Percentiles rank a stretch among this genome's conserved stretches.
Conservation (phyloP, 345 rosid genomes). For the Geranium brycei region DNA sequence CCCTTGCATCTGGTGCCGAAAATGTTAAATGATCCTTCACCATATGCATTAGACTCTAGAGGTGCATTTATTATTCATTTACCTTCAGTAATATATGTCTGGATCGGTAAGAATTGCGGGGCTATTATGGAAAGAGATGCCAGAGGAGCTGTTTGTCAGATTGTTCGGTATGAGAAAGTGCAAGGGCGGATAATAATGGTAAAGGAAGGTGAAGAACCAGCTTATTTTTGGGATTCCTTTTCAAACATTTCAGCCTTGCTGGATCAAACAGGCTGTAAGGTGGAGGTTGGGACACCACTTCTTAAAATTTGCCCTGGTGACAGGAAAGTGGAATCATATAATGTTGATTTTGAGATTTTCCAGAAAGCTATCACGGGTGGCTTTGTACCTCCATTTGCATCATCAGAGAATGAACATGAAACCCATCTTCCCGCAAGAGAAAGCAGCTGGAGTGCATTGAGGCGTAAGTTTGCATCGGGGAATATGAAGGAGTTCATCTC, state of each 20-base stretch:
- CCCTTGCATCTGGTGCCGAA: constrained; percentile 97
- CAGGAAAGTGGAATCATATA: constrained; percentile 60
- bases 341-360: constrained; percentile 84
- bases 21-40: constrained; percentile 77
- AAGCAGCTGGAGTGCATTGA: constrained; percentile 78
- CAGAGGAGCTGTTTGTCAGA: constrained; percentile 87
- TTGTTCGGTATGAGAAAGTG: constrained; percentile 84
- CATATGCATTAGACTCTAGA: constrained; percentile 75
- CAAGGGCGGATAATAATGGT: constrained; percentile 51
- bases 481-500: constrained; percentile 59
- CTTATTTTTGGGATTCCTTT: constrained; percentile 77
- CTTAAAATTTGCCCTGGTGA: constrained; percentile 39
- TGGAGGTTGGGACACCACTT: constrained; percentile 17
- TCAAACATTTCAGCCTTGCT: constrained; percentile 55
- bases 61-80: constrained; percentile 89
- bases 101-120: constrained; percentile 81
- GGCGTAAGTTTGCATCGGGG: constrained; percentile 68
- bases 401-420: constrained; percentile 73
- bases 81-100: constrained; percentile 69
- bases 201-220: constrained; percentile 87
- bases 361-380: constrained; percentile 80
- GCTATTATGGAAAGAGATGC: constrained; percentile 93
- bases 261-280: constrained; percentile 36
- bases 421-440: constrained; percentile 90
- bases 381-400: constrained; percentile 72